Evolutionary conservation across 2,329 filamentous ascomycete species (phyloP).

Genomic region (Diaporthe batatas): DNA sequence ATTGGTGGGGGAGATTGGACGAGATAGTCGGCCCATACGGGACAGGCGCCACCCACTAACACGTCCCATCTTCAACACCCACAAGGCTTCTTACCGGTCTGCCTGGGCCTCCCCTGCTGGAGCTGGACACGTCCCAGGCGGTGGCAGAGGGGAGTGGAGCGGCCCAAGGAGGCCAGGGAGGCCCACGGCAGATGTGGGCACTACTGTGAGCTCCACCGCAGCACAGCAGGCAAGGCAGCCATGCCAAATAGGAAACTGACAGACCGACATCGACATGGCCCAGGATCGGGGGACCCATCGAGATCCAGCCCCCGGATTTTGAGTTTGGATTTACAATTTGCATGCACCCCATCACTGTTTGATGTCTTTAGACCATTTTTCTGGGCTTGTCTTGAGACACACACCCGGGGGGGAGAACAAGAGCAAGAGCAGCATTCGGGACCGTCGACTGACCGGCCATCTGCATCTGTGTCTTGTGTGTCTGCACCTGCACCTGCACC

Average conservation of each 20-base stretch:
- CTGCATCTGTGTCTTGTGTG: not conserved
- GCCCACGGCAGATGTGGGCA: slow-evolving; percentile 17
- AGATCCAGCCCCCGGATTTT: slow-evolving; percentile 35
- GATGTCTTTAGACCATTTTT: not conserved
- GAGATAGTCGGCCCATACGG: not conserved
- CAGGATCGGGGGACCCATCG: slow-evolving; percentile 32
- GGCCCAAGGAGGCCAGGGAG: not conserved
- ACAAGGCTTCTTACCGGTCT: not conserved
- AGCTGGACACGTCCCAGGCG: slow-evolving; percentile 29
- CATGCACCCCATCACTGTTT: slow-evolving; percentile 26
- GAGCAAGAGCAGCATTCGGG: too few relatives aligned
- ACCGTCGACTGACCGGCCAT: slow-evolving; percentile 9
- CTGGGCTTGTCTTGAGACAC: not conserved
- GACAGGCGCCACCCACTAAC: not conserved
- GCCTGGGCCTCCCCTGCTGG: slow-evolving; percentile 27
- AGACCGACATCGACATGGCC: too few relatives aligned
- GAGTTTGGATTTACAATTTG: slow-evolving; percentile 30
- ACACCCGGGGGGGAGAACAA: not conserved
- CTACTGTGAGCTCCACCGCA: slow-evolving; percentile 10
- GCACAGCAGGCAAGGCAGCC: not conserved
- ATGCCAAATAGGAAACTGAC: slow-evolving; percentile 12
- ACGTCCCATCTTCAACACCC: not conserved
- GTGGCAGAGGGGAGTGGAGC: not conserved
- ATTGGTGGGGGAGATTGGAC: not conserved
- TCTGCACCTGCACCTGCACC: not conserved